phyloP scores from a whole-genome alignment of 768 basidiomycete genomes.

The Kwoniella sp. region DNA sequence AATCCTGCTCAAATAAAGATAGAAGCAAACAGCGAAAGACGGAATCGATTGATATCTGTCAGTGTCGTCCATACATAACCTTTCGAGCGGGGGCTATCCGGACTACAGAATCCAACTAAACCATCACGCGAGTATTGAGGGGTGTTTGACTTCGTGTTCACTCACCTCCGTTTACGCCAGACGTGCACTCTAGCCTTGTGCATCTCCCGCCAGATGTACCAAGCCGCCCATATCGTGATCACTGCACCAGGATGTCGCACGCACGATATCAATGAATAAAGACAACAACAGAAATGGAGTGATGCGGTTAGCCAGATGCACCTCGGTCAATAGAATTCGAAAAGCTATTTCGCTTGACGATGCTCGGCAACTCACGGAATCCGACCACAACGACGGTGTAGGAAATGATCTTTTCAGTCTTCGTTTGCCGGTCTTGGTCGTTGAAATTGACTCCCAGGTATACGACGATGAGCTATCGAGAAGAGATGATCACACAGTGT shows the following conservation, averaged over 20 bases:
- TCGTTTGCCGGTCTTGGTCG: conserved; percentile 53
- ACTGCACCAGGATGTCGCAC: conserved; percentile 25
- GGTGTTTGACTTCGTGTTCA: conserved; percentile 1
- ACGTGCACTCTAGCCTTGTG: conserved; percentile 47
- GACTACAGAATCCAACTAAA: too few species aligned
- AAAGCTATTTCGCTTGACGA: too few species aligned
- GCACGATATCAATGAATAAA: too few species aligned
- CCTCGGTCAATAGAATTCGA: too few species aligned
- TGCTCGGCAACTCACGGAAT: conserved; percentile 54
- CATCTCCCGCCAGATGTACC: conserved; percentile 59
- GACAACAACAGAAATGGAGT: too few species aligned
- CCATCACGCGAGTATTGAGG: neutral
- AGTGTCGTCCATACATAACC: too few species aligned
- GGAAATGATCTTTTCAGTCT: conserved; percentile 67
- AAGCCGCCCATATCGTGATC: conserved; percentile 62
- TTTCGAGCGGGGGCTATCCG: too few species aligned
- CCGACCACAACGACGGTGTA: conserved; percentile 71
- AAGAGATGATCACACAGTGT: neutral
- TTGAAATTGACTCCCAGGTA: conserved; percentile 71
- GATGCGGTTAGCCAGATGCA: too few species aligned
- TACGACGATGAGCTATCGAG: conserved; percentile 76
- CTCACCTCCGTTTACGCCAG: conserved; percentile 50
- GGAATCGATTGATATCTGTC: too few species aligned
- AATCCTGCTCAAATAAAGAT: conserved; percentile 18
- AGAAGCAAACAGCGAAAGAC: neutral